Evolutionary conservation across 495 filamentous ascomycete species (phyloP), one percentile per base, ranked within the genome.

Genomic region (Tuber microsphaerosporum): DNA sequence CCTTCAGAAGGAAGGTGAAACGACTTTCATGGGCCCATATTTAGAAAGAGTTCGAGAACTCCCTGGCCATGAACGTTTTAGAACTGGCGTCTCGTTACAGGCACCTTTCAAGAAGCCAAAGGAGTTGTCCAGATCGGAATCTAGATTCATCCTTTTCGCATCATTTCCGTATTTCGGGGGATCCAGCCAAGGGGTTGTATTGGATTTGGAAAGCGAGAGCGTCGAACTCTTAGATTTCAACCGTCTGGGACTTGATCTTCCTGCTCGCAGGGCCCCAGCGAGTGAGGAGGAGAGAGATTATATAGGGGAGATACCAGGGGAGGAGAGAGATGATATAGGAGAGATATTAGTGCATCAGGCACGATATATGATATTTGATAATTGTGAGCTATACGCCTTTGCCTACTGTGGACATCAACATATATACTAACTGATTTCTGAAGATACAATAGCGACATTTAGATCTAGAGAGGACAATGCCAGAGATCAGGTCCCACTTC

Each of bases 291-390:
- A 37, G 34, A 37, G 34, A 37, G 34, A 37, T 37, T 1, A 37
- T 37, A 37, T 37, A 37, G 2, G 34, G 34, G 34, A 37, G 34
- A 37, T 37, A 37, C 2, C 34, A 37, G 8, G 6, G 48, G 20
- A 22, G 48, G 8, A 8, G 20, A 20, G 3, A 10, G 20, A 3
- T 10, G 48, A n/a, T 8, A n/a, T 10, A 31, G 51, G 1, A 20
- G 10, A 16, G 2, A 26, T 61, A 61, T 31, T 61, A 61, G 51
- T 61, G 51, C 51, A 61, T 31, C 51, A 61, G 51, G 51, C 51
- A 31, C n/a, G 51, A 31, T 61, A 61, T 31, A 61, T 61, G n/a
- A 16, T 61, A 61, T 61, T 61, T 61, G 51, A 61, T 61, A 61
- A 61, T n/a, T 16, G 51, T 61, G 6, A 14, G 51, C 51, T 3